Base-by-base conservation (phyloP, 2,329 filamentous ascomycete genomes). In the Pezicula neosporulosa region DNA sequence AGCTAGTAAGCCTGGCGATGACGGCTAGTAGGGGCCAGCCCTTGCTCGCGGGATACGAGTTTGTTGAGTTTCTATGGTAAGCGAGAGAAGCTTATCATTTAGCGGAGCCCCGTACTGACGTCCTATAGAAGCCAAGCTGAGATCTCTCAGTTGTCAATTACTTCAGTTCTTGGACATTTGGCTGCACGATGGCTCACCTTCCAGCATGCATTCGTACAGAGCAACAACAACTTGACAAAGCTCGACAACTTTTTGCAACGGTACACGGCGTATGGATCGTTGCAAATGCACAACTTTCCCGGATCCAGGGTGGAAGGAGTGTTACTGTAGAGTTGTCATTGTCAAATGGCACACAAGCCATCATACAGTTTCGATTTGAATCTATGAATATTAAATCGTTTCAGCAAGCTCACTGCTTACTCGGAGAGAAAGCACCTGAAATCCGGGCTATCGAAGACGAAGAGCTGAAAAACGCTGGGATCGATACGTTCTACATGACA, bases 291-390 rank as follows among this genome's bases (percentile, higher is more conserved):
- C 52, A 53, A 30, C 50, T 48, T 2, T 45, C 50, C 9, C 36
- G 37, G 16, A 49, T 54, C 33, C 58, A 63, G 54, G 60, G 57
- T 27, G 59, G 46, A 46, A 62, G 58, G 37, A 63, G 58, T 45
- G 58, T 50, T 35, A 63, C 60, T 16, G 21, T 60, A 21, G 48
- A 56, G n/a, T 55, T 62, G 16, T 59, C 51, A 9, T 30, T 63
- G 30, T 8, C 53, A n/a, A 44, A 54, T 47, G 54, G 50, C 36
- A 30, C 54, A 30, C 49, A 48, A 8, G 46, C 57, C 30, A 49
- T 62, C 38, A 60, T 63, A 7, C 58, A 61, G 49, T 59, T 63
- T 48, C 57, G 55, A 37, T 37, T 48, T 19, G 50, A 60, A 50
- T 50, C 50, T 24, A 44, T 63, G 6, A 55, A 63, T 35, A 48